These are phyloP conservation scores for Solanum appendiculatum DNA, from an alignment of 257 asterid species.

Conservation along the genomic window DNA sequence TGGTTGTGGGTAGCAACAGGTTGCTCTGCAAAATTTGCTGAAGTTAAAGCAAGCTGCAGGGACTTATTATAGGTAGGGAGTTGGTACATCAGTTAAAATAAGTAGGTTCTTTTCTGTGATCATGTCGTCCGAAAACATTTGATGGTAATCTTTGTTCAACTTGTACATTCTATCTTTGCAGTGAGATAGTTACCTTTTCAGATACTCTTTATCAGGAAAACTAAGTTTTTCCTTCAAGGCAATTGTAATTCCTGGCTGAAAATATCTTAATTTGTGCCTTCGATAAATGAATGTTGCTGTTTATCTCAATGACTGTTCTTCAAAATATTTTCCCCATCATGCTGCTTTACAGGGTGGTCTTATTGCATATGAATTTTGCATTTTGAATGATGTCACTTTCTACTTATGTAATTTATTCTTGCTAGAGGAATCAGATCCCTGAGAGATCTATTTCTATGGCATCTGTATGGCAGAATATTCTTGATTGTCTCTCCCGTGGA, in stretches of 20 bases:
- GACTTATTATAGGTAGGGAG: constrained; percentile 12
- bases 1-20: background rate
- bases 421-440: background rate
- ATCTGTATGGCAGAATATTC: background rate
- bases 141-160: constrained; percentile 18
- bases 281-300: constrained; percentile 4
- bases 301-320: background rate
- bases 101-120: constrained; percentile 27
- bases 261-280: constrained; percentile 6
- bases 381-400: background rate
- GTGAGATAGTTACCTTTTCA: constrained; percentile 20
- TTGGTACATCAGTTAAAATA: constrained; percentile 25
- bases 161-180: constrained; percentile 38
- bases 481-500: background rate
- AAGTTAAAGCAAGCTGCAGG: background rate
- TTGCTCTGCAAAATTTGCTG: background rate
- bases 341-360: background rate
- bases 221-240: constrained; percentile 9
- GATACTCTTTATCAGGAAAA: constrained; percentile 26
- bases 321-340: background rate
- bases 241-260: constrained; percentile 16
- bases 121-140: constrained; percentile 8
- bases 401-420: background rate
- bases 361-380: background rate
- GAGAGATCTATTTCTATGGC: background rate